Conservation (phyloP, 169 alveolate genomes). For the Perkinsus marinus region DNA sequence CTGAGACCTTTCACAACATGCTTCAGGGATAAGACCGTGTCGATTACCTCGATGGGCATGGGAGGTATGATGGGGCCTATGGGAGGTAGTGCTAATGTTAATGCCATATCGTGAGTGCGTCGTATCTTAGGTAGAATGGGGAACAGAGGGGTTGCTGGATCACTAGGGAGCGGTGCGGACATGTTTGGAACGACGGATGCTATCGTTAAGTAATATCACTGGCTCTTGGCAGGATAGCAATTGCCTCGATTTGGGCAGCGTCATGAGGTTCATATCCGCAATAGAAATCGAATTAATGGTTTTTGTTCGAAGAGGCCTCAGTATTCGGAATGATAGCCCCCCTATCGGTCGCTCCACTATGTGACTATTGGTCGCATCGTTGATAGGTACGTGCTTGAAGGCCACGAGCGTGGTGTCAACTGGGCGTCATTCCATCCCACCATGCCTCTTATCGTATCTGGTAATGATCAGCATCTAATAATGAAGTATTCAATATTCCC, state of each 20-base stretch:
- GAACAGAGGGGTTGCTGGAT: not conserved
- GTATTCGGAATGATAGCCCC: no score
- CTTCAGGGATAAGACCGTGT: constrained; percentile 1
- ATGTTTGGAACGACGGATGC: constrained; percentile 79
- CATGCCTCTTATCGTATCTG: constrained; percentile 72
- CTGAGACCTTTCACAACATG: not conserved
- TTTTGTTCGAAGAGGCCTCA: no score
- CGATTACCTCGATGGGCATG: not conserved
- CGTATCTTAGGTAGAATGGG: not conserved
- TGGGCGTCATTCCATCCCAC: constrained; percentile 87
- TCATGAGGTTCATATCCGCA: no score
- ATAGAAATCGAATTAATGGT: no score
- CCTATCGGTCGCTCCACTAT: not conserved
- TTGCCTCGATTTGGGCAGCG: no score
- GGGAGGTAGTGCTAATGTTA: no score
- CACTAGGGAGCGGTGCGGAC: constrained; percentile 35
- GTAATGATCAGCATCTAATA: not conserved
- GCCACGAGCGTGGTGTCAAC: constrained; percentile 92
- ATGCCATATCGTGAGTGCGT: not conserved
- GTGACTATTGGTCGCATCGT: not conserved
- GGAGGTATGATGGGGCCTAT: not conserved
- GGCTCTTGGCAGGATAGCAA: not conserved
- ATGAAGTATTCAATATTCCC: not conserved
- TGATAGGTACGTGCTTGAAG: constrained; percentile 76
- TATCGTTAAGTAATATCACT: constrained; percentile 36